Conservation (phyloP, 2,329 filamentous ascomycete species). For the Arthrinium phaeospermum region DNA sequence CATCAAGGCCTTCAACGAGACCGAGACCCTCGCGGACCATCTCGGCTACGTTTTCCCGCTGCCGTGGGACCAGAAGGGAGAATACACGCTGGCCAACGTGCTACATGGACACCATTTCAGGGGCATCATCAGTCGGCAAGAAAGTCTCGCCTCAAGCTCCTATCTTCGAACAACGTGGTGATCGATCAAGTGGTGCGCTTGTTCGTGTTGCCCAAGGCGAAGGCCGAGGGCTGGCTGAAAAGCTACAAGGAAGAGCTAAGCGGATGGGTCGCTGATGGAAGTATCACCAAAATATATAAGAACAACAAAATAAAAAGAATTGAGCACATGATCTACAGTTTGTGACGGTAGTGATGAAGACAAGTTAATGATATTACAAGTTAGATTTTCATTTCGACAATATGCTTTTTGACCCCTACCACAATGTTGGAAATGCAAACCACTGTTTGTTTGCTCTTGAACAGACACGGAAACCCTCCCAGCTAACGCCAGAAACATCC, state of each 20-base stretch:
- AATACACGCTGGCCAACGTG: slow-evolving; percentile 73
- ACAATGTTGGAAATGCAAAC: background rate
- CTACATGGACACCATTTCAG: slow-evolving; percentile 82
- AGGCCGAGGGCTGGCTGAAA: slow-evolving; percentile 76
- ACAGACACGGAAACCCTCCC: background rate
- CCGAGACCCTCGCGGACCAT: slow-evolving; percentile 76
- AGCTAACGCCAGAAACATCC: background rate
- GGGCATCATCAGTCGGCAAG: slow-evolving; percentile 89
- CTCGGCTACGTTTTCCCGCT: slow-evolving; percentile 84
- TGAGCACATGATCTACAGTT: background rate
- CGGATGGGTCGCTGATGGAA: slow-evolving; percentile 42
- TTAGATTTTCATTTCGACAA: background rate
- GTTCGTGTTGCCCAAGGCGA: slow-evolving; percentile 77
- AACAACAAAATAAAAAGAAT: slow-evolving; percentile 22
- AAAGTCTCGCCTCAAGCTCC: slow-evolving; percentile 76
- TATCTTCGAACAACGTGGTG: slow-evolving; percentile 78
- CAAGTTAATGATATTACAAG: slow-evolving; percentile 8
- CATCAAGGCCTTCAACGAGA: slow-evolving; percentile 84
- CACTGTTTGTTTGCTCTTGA: background rate
- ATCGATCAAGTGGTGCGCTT: slow-evolving; percentile 85
- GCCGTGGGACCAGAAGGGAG: slow-evolving; percentile 78
- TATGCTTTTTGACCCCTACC: background rate
- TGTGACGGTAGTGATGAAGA: background rate
- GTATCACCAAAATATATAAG: slow-evolving; percentile 22
- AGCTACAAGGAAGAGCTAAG: slow-evolving; percentile 76